Evolutionary conservation across 352 stramenopile species (phyloP).

Genomic region (Phytophthora citrophthora): DNA sequence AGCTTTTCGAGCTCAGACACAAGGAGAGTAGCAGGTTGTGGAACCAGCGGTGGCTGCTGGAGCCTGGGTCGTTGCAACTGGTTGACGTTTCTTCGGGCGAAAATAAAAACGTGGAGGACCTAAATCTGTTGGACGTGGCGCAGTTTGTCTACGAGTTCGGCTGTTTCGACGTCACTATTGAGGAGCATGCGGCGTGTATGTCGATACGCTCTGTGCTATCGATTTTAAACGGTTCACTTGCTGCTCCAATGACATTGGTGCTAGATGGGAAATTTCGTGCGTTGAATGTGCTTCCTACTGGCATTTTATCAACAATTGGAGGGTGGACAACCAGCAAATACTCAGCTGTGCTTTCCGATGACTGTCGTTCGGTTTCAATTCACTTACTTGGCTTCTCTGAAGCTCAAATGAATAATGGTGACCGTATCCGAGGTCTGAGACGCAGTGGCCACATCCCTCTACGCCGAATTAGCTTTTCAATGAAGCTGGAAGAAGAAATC

Average conservation of each 20-base stretch:
- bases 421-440: too few relatives aligned
- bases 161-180: slow-evolving; percentile 17
- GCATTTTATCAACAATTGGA: slow-evolving; percentile 17
- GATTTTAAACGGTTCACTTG: not conserved
- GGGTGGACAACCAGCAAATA: slow-evolving; percentile 26
- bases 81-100: too few relatives aligned
- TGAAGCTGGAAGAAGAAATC: slow-evolving; percentile 5
- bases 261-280: slow-evolving; percentile 33
- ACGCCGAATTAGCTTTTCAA: too few relatives aligned
- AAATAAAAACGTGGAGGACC: too few relatives aligned
- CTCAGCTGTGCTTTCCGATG: slow-evolving; percentile 1
- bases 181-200: slow-evolving; percentile 8
- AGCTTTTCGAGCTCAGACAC: not conserved
- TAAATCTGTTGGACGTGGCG: too few relatives aligned
- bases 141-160: slow-evolving; percentile 11
- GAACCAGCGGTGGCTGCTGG: slow-evolving; percentile 34
- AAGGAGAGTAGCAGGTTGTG: slow-evolving; percentile 15
- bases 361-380: not conserved
- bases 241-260: too few relatives aligned
- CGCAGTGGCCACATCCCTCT: too few relatives aligned
- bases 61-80: slow-evolving; percentile 19
- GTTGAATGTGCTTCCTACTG: slow-evolving; percentile 39
- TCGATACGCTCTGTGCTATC: slow-evolving; percentile 16
- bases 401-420: not conserved
- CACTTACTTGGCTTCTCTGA: slow-evolving; percentile 15